Evolutionary conservation across 2,329 filamentous ascomycete genomes (phyloP), one percentile per base, ranked within the genome.

Genomic region (Pseudogymnoascus sp.): DNA sequence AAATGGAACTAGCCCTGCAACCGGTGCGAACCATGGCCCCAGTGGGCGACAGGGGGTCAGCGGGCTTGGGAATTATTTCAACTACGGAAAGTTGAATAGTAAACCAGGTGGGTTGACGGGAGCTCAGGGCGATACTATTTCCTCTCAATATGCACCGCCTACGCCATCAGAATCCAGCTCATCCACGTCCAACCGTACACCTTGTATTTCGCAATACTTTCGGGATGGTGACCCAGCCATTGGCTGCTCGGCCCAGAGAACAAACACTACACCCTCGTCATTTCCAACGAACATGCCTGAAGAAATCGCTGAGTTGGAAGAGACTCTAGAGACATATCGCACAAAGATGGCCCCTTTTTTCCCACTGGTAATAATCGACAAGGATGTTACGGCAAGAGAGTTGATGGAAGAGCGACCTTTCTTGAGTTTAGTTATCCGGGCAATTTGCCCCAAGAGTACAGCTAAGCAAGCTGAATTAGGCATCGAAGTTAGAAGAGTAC

Each of bases 311-410:
- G 60, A 64, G n/a, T 23, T 64, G 19, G 63, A 64, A 63, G 23
- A 63, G 38, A 31, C 33, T 31, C 37, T 64, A 7, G 61, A 63
- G 9, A 60, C 35, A 23, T 64, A 63, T 50, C 63, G 63, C 31
- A 37, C 46, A 37, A 60, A 46, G 29, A 63, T 64, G 61, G 60
- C 62, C 3, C 61, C 63, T 17, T 60, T 62, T 60, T 59, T 64
- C 37, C 63, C 63, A 13, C 21, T 64, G 42, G 61, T 63, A 19
- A 60, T 53, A 31, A 46, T 64, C 13, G 21, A 23, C 29, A 35
- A 46, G 23, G 61, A 35, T 38, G 46, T 53, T 0, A 59, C 64
- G 29, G 56, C 56, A 38, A 63, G 26, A 33, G 46, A 56, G n/a
- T 56, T 56, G 26, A 56, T 56, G 9, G 46, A 56, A 56, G 46